phyloP scores from a whole-genome alignment of 1,284 basidiomycete species.

The Lignosus rhinocerotis region DNA sequence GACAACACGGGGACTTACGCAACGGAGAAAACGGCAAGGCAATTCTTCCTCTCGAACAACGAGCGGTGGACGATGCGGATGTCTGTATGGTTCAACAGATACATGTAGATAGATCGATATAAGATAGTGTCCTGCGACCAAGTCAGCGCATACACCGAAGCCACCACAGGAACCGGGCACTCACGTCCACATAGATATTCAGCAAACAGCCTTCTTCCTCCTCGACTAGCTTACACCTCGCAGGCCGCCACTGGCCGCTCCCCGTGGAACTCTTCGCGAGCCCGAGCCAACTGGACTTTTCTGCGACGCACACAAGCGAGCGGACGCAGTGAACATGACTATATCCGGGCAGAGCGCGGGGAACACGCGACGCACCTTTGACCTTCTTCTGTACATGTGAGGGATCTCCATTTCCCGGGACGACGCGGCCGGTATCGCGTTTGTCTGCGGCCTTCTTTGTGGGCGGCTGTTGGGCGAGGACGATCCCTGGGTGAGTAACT shows the following conservation, averaged over 20 bases:
- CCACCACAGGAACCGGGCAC: conserved; percentile 22
- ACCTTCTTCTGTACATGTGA: conserved; percentile 46
- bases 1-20: conserved; percentile 41
- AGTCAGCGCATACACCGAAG: conserved; percentile 11
- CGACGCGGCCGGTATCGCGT: conserved; percentile 46
- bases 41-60: conserved; percentile 69
- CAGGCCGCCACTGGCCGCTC: conserved; percentile 66
- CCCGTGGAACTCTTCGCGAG: conserved; percentile 51
- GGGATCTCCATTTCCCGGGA: conserved; percentile 33
- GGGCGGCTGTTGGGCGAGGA: conserved; percentile 24
- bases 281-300: conserved; percentile 73
- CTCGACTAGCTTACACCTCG: conserved; percentile 67
- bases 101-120: conserved; percentile 71
- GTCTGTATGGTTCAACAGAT: conserved; percentile 72
- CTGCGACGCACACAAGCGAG: conserved; percentile 35
- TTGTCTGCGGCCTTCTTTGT: conserved; percentile 53
- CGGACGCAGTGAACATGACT: neutral
- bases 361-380: conserved; percentile 49
- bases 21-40: conserved; percentile 65
- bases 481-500: conserved; percentile 6
- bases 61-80: conserved; percentile 71
- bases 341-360: neutral
- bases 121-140: conserved; percentile 61
- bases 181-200: conserved; percentile 73
- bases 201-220: conserved; percentile 66